Evolutionary conservation across 345 rosid genomes (phyloP).

Genomic region (Syzygium grande): DNA sequence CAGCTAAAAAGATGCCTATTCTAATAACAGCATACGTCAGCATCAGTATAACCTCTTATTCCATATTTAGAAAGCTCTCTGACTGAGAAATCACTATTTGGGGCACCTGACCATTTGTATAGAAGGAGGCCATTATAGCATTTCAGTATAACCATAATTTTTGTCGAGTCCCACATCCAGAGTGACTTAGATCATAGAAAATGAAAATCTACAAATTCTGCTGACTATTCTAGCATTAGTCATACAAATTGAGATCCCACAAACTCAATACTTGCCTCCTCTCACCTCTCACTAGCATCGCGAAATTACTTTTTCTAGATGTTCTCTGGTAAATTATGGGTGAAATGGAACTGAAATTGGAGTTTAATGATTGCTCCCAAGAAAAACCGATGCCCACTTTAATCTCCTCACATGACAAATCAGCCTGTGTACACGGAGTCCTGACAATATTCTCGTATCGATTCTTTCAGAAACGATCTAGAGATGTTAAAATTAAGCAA

Average conservation of each 20-base stretch:
- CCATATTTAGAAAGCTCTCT: not conserved
- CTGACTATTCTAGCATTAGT: not conserved
- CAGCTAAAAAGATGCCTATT: not conserved
- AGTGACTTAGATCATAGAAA: not conserved
- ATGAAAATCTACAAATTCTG: not conserved
- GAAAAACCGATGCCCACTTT: not conserved
- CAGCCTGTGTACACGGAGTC: not conserved
- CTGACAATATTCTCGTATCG: not conserved
- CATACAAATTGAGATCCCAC: not conserved
- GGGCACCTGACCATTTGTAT: not conserved
- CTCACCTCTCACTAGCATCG: not conserved
- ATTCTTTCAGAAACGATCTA: not conserved
- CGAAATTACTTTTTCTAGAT: not conserved
- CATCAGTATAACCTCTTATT: not conserved
- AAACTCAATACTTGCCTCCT: not conserved
- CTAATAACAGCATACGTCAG: not conserved
- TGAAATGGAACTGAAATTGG: not conserved
- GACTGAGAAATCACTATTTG: not conserved
- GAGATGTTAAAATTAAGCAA: not conserved
- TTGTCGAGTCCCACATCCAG: not conserved
- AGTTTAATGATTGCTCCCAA: not conserved
- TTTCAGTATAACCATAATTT: not conserved
- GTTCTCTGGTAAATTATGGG: not conserved
- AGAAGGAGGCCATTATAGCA: not conserved
- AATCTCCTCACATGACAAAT: not conserved